Conservation (phyloP, 495 filamentous ascomycete genomes). For the Penicillium coffeae region DNA sequence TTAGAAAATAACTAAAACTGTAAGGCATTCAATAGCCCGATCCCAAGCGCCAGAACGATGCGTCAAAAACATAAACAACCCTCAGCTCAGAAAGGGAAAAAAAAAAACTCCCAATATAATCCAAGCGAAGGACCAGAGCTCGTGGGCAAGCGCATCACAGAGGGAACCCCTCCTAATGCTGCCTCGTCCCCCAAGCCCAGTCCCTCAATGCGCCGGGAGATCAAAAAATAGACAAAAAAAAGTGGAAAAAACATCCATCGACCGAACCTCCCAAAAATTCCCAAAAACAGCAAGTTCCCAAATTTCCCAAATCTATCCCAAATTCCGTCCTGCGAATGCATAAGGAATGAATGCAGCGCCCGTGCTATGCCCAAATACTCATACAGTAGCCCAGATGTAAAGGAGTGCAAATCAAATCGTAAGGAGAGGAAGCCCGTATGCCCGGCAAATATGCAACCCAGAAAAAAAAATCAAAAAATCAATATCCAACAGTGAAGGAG, state of each 20-base stretch:
- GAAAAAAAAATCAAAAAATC: neutral
- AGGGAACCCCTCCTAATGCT: neutral
- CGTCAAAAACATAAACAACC: slow-evolving; percentile 16
- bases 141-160: too few species aligned
- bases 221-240: slow-evolving; percentile 1
- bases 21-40: slow-evolving; percentile 4
- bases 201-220: slow-evolving; percentile 7
- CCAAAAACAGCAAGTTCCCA: slow-evolving; percentile 8
- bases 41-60: slow-evolving; percentile 29
- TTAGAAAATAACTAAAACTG: slow-evolving; percentile 1
- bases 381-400: slow-evolving; percentile 33
- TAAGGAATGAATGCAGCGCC: slow-evolving; percentile 46
- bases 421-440: slow-evolving; percentile 42
- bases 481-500: slow-evolving; percentile 36
- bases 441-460: slow-evolving; percentile 33
- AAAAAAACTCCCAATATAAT: slow-evolving; percentile 14
- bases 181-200: neutral
- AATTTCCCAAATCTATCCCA: slow-evolving; percentile 28
- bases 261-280: slow-evolving; percentile 14
- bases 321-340: slow-evolving; percentile 34
- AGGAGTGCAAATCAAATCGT: slow-evolving; percentile 7
- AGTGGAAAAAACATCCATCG: slow-evolving; percentile 1
- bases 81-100: slow-evolving; percentile 21
- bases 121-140: too few species aligned
- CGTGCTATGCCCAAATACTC: slow-evolving; percentile 40